Evolutionary conservation across 2,329 filamentous ascomycete species (phyloP).

Genomic region (Rutstroemia sp.): DNA sequence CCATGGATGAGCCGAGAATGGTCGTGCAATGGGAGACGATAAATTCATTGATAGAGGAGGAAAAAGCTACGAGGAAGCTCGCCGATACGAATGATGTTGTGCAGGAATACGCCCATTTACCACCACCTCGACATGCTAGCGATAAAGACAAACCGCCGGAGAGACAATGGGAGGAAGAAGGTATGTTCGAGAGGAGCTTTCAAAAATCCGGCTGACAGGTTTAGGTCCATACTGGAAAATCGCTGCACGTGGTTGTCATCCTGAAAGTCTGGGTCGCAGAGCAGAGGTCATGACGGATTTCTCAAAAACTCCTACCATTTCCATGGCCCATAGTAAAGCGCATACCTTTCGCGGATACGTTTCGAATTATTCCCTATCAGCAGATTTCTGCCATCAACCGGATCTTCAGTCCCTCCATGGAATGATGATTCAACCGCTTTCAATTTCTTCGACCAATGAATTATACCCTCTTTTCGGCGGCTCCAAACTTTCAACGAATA

Average conservation of each 20-base stretch:
- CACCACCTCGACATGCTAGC: constrained; percentile 16
- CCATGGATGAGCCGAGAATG: constrained; percentile 57
- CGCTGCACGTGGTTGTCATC: constrained; percentile 52
- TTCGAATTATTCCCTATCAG: constrained; percentile 38
- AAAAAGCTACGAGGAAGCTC: constrained; percentile 38
- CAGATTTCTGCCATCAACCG: constrained; percentile 41
- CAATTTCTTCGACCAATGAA: constrained; percentile 43
- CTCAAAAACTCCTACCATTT: constrained; percentile 40
- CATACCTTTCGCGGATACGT: constrained; percentile 32
- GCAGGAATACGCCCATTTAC: constrained; percentile 41
- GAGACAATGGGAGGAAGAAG: constrained; percentile 16
- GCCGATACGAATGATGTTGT: constrained; percentile 49
- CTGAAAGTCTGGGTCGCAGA: constrained; percentile 52
- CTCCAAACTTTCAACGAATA: constrained; percentile 54
- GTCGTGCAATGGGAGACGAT: constrained; percentile 51
- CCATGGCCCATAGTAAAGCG: constrained; percentile 39
- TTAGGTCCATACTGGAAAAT: constrained; percentile 46
- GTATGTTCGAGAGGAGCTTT: constrained; percentile 33
- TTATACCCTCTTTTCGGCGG: constrained; percentile 55
- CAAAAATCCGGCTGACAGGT: constrained; percentile 39
- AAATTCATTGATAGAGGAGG: constrained; percentile 41
- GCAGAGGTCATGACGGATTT: constrained; percentile 38
- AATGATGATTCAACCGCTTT: constrained; percentile 48
- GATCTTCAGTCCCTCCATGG: constrained; percentile 48
- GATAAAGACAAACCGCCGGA: not conserved